Evolutionary conservation across 2,329 filamentous ascomycete species (phyloP).

Genomic region (Lithohypha guttulata): DNA sequence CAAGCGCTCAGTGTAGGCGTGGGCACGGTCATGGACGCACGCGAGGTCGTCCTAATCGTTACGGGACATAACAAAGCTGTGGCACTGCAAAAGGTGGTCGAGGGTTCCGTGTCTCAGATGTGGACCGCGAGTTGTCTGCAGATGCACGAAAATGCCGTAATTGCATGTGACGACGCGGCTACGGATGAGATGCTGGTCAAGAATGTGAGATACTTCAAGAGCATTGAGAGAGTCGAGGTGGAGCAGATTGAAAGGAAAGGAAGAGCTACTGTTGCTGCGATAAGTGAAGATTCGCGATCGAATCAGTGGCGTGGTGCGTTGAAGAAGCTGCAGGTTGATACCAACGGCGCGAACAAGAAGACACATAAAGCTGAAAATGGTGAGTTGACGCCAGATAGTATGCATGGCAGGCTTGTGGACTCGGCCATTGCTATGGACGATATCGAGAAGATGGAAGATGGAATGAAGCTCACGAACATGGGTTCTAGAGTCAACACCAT

Average conservation of each 20-base stretch:
- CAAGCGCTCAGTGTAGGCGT: constrained; percentile 80
- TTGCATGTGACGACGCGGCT: constrained; percentile 73
- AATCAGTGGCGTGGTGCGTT: constrained; percentile 17
- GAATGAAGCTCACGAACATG: constrained; percentile 30
- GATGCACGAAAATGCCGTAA: constrained; percentile 68
- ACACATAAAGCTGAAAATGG: constrained; percentile 30
- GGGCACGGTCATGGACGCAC: constrained; percentile 68
- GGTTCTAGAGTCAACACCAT: constrained; percentile 26
- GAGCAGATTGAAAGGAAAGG: constrained; percentile 2
- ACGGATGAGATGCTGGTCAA: constrained; percentile 63
- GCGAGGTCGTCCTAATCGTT: constrained; percentile 74
- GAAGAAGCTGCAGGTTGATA: constrained; percentile 37
- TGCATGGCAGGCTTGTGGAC: constrained; percentile 38
- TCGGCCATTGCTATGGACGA: constrained; percentile 34
- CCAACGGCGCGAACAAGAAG: constrained; percentile 25
- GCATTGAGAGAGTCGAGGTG: constrained; percentile 51
- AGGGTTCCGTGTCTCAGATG: constrained; percentile 79
- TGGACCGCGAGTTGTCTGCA: constrained; percentile 78
- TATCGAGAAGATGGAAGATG: constrained; percentile 29
- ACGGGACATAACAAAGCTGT: constrained; percentile 70
- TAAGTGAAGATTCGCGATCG: constrained; percentile 10
- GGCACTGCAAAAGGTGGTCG: constrained; percentile 68
- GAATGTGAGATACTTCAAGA: constrained; percentile 64
- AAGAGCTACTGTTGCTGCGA: no score
- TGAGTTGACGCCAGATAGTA: constrained; percentile 38